Conservation (phyloP, 768 basidiomycete species). For the Suillus alpinus region DNA sequence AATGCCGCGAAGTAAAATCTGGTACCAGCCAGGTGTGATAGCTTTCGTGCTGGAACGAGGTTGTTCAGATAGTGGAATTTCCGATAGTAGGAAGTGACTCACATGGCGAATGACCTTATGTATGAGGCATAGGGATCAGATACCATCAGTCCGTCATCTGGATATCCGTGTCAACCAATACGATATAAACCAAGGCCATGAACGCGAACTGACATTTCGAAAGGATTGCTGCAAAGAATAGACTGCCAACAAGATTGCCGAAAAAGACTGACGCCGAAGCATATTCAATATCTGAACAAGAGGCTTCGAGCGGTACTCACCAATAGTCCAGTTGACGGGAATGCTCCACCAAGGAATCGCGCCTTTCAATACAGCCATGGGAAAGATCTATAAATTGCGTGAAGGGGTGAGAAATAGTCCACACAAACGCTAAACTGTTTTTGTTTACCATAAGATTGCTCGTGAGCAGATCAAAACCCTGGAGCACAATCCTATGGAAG, state of each 20-base stretch:
- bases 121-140: slow-evolving; percentile 54
- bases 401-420: slow-evolving; percentile 1
- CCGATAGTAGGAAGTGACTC: slow-evolving; percentile 20
- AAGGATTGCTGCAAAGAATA: slow-evolving; percentile 68
- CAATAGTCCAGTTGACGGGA: slow-evolving; percentile 66
- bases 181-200: not conserved
- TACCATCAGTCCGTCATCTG: slow-evolving; percentile 62
- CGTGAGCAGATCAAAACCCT: slow-evolving; percentile 68
- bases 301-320: slow-evolving; percentile 30
- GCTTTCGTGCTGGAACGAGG: slow-evolving; percentile 52
- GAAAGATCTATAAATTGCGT: slow-evolving; percentile 48
- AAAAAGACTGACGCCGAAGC: slow-evolving; percentile 50
- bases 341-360: slow-evolving; percentile 70
- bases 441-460: slow-evolving; percentile 69
- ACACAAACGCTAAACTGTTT: slow-evolving; percentile 1
- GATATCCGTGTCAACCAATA: not conserved
- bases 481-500: slow-evolving; percentile 60
- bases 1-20: slow-evolving; percentile 71
- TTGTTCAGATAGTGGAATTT: not conserved
- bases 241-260: slow-evolving; percentile 65
- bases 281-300: not conserved
- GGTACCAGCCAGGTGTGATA: slow-evolving; percentile 62
- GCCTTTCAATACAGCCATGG: slow-evolving; percentile 63
- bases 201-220: slow-evolving; percentile 50
- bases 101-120: slow-evolving; percentile 58